Base-by-base conservation (phyloP, 805 yeast species). In the Phaffomyces opuntiae region DNA sequence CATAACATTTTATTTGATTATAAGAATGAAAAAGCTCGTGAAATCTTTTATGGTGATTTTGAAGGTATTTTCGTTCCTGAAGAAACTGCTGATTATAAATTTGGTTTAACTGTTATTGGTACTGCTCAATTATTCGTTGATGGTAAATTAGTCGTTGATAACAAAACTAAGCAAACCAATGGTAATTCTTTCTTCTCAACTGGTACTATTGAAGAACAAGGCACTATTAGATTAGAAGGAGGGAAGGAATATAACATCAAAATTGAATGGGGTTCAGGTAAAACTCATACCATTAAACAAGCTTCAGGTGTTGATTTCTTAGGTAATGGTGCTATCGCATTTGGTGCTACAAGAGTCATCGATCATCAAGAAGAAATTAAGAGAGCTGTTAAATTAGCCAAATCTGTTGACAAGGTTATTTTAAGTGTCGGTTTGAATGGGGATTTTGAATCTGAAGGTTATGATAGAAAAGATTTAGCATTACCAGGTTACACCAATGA, bases 381-480 rank as follows among this genome's bases (percentile, higher is more conserved):
- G 2, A 55, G 60, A 24, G 83, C 85, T 9, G 75, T 67, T 14
- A 70, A 63, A 12, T 46, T 73, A 35, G 85, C 86, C 36, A 66
- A 68, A 50, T 34, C 55, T 2, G 78, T 61, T 21, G 84, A 80
- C 50, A 77, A 76, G 56, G 82, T 77, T 19, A 59, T 79, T 17
- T 53, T 80, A 39, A 60, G 69, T 44, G 64, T 74, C 44, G 85
- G 86, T 32, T 64, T 77, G 47, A 70, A 74, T 50, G 62, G 63
- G 27, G 82, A 77, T 36, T 78, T 77, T 73, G 85, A 80, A 58
- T 63, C 76, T 25, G 85, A 80, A 59, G 82, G 84, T 36, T 71
- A 65, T 51, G 86, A 80, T 57, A 65, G 84, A 54, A 55, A 59
- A 4, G 50, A 66, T 54, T 65, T 80, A 75, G 69, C 69, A 39